Evolutionary conservation across 2,329 filamentous ascomycete species (phyloP), one percentile per base, ranked within the genome.

Genomic region (Paecilomyces niveus): DNA sequence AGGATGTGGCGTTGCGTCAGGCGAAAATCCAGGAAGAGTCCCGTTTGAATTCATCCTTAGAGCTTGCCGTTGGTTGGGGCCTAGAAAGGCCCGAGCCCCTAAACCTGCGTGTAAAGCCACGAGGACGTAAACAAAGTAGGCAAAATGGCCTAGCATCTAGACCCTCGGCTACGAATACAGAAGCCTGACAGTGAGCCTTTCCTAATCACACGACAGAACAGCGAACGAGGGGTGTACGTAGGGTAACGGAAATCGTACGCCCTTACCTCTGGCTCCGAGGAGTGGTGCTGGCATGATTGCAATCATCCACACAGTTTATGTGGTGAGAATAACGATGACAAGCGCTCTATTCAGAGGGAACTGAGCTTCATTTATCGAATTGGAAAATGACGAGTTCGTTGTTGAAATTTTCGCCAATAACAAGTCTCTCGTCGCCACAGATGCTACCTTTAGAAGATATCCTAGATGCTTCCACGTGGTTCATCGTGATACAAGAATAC

Each of bases 341-440:
- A 21, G 18, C 18, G 9, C 8, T 45, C 7, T 45, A 45, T 9
- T 18, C 39, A 45, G 9, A 13, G 11, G 24, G 50, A 9, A 21
- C 50, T 29, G 50, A 21, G n/a, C 32, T 54, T 61, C 59, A 72
- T 60, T 64, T 66, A 63, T 74, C 71, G 61, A 87, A 87, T 57
- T 78, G 69, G 59, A 82, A 72, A 57, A 87, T 71, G 0, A 83
- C 81, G 53, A 87, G 68, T 59, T 78, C 76, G 32, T 81, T 76
- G 8, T 74, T 66, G 1, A 63, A 61, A 65, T 84, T 84, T 71
- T 87, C 82, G 0, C 85, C 85, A 10, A 87, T 69, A n/a, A 87
- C 56, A 78, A 84, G 87, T 57, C 82, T 71, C 68, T 87, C 85
- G 60, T 85, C 82, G 1, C 84, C 85, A 35, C 72, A 79, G 15